Percentiles rank a stretch among this genome's conserved stretches.
Conservation (phyloP, 31 red algal species). For the Asparagopsis taxiformis region DNA sequence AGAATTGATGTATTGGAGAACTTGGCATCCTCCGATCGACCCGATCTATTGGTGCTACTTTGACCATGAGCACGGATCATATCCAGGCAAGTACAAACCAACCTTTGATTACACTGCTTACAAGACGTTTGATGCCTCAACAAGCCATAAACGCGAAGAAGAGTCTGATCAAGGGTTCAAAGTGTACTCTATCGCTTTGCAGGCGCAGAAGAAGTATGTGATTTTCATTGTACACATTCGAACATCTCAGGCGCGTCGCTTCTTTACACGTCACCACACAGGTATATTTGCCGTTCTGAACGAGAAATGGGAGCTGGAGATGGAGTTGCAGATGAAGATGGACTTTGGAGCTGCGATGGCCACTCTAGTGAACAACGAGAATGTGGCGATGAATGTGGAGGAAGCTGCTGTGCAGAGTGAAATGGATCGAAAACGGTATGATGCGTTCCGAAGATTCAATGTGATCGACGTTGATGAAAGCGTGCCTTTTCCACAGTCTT, state of each 20-base stretch:
- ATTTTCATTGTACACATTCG: constrained; percentile 34
- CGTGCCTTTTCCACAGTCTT: constrained; percentile 9
- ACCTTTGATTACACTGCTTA: constrained; percentile 46
- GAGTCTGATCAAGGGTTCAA: constrained; percentile 58
- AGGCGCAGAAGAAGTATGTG: not conserved
- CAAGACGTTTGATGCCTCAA: constrained; percentile 34
- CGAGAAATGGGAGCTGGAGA: no score
- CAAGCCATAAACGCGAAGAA: constrained; percentile 21
- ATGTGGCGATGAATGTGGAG: constrained; percentile 3
- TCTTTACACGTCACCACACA: constrained; percentile 24
- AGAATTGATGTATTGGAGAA: constrained; percentile 31
- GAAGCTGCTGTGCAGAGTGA: constrained; percentile 10
- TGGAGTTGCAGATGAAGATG: no score
- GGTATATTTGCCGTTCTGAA: constrained; percentile 11
- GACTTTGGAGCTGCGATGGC: constrained; percentile 27
- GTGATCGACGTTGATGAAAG: constrained; percentile 17
- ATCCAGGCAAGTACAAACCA: constrained; percentile 29
- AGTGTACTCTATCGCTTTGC: constrained; percentile 22
- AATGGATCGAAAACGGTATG: constrained; percentile 1
- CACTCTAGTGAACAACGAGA: not conserved
- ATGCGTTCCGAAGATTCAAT: constrained; percentile 20
- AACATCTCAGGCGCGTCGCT: constrained; percentile 15
- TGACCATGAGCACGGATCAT: constrained; percentile 61
- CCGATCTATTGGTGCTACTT: constrained; percentile 61
- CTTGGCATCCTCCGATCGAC: constrained; percentile 62